These are phyloP conservation scores for Clavaria fumosa DNA, from an alignment of 768 basidiomycete species.

Conservation along the genomic window DNA sequence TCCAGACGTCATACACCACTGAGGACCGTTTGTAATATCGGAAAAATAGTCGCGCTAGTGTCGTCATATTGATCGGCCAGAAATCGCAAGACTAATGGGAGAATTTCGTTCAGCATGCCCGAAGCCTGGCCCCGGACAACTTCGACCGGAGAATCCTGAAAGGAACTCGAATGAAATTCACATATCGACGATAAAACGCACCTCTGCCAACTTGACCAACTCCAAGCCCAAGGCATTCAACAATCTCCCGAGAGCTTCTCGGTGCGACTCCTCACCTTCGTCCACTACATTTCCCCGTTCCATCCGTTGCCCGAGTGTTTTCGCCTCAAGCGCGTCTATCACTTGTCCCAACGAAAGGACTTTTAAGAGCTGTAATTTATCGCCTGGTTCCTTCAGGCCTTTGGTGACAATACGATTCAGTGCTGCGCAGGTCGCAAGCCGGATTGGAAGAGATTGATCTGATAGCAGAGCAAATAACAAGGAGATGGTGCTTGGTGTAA, in stretches of 20 bases:
- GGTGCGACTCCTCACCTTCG: slow-evolving; percentile 77
- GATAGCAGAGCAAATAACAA: slow-evolving; percentile 74
- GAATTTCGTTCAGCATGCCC: slow-evolving; percentile 42
- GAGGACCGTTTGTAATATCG: slow-evolving; percentile 62
- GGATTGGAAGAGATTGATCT: slow-evolving; percentile 62
- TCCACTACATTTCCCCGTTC: slow-evolving; percentile 59
- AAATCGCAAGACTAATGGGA: slow-evolving; percentile 77
- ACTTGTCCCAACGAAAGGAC: slow-evolving; percentile 78
- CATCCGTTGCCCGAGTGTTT: slow-evolving; percentile 51
- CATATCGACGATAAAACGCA: slow-evolving; percentile 22
- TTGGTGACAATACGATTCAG: slow-evolving; percentile 77
- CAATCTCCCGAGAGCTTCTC: slow-evolving; percentile 77
- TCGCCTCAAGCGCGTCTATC: slow-evolving; percentile 63
- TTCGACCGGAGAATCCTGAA: slow-evolving; percentile 44
- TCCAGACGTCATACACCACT: slow-evolving; percentile 40
- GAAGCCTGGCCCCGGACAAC: slow-evolving; percentile 50
- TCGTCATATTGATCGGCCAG: slow-evolving; percentile 85
- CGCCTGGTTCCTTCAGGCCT: slow-evolving; percentile 80
- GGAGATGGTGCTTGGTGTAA: slow-evolving; percentile 78
- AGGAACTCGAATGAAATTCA: slow-evolving; percentile 2
- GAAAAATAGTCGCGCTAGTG: slow-evolving; percentile 73
- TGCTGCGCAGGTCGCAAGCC: slow-evolving; percentile 68
- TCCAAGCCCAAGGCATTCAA: slow-evolving; percentile 74
- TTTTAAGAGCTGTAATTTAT: slow-evolving; percentile 81
- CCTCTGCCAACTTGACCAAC: slow-evolving; percentile 72